Conservation (phyloP, 75 land plant genomes). For the Sequoiadendron giganteum region DNA sequence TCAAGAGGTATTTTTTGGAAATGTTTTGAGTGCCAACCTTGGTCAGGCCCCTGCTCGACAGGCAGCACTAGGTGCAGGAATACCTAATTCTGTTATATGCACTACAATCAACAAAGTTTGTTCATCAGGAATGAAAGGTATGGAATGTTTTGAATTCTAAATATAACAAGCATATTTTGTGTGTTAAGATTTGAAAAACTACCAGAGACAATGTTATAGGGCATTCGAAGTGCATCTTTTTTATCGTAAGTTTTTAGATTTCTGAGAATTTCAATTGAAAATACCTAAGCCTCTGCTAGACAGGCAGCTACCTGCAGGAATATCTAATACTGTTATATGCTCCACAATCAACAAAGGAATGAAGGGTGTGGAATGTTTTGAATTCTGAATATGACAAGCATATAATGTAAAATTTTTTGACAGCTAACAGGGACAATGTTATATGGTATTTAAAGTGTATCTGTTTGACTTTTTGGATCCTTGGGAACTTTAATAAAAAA, state of each 20-base stretch:
- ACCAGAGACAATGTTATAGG: background rate
- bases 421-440: background rate
- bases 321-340: constrained; percentile 75
- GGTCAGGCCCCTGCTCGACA: constrained; percentile 99
- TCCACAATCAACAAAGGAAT: constrained; percentile 96
- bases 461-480: background rate
- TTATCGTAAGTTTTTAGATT: background rate
- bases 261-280: too few relatives aligned
- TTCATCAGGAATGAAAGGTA: constrained; percentile 96
- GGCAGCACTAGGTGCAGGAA: constrained; percentile 92
- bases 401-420: background rate
- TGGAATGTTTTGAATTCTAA: background rate
- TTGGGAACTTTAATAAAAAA: background rate
- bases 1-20: constrained; percentile 94
- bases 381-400: background rate
- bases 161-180: background rate
- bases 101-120: constrained; percentile 97
- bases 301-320: constrained; percentile 94
- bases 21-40: constrained; percentile 91
- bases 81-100: constrained; percentile 76
- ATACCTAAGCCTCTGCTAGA: constrained; percentile 79
- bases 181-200: background rate
- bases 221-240: background rate
- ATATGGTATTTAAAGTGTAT: background rate
- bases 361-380: constrained; percentile 57